Conservation (phyloP, 208 protist genomes). For the Crithidia fasciculata region DNA sequence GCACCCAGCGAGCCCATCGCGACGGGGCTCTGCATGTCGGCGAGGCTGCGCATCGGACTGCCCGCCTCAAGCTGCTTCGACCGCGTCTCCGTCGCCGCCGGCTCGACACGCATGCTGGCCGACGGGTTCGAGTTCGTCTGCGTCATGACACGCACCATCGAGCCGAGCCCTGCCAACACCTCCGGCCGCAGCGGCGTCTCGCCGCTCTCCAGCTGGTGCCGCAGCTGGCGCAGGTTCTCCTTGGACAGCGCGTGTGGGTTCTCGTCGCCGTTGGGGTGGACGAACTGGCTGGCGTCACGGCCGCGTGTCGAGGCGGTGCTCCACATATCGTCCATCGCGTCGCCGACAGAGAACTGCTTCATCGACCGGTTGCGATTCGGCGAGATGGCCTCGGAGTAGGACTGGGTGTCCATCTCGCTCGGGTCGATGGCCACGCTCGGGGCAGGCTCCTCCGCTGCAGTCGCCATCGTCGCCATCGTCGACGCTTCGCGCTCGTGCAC, state of each 20-base stretch:
- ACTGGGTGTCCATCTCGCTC: constrained; percentile 46
- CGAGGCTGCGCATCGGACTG: constrained; percentile 22
- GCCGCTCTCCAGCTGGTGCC: constrained; percentile 62
- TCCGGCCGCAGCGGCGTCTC: constrained; percentile 60
- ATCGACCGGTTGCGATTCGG: constrained; percentile 12
- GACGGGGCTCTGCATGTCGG: not conserved
- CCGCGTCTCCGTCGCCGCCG: constrained; percentile 29
- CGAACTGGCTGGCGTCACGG: constrained; percentile 17
- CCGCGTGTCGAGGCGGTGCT: constrained; percentile 52
- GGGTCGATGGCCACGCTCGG: constrained; percentile 44
- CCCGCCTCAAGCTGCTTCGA: constrained; percentile 19
- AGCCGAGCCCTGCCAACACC: constrained; percentile 47
- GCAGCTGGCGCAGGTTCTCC: constrained; percentile 56
- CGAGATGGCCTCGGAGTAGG: constrained; percentile 32
- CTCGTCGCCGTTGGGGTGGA: constrained; percentile 7
- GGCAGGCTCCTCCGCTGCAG: constrained; percentile 15
- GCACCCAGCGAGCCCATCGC: not conserved
- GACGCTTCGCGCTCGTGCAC: constrained; percentile 1
- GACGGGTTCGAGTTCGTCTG: constrained; percentile 35
- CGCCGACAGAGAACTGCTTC: constrained; percentile 23
- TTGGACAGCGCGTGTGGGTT: constrained; percentile 50
- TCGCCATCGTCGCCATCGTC: constrained; percentile 5
- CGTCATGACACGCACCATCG: constrained; percentile 43
- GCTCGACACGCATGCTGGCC: constrained; percentile 49
- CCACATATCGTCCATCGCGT: constrained; percentile 60